Evolutionary conservation across 441 rosid genomes (phyloP), one percentile per base, ranked within the genome.

Genomic region (Pelargonium fulgidum): DNA sequence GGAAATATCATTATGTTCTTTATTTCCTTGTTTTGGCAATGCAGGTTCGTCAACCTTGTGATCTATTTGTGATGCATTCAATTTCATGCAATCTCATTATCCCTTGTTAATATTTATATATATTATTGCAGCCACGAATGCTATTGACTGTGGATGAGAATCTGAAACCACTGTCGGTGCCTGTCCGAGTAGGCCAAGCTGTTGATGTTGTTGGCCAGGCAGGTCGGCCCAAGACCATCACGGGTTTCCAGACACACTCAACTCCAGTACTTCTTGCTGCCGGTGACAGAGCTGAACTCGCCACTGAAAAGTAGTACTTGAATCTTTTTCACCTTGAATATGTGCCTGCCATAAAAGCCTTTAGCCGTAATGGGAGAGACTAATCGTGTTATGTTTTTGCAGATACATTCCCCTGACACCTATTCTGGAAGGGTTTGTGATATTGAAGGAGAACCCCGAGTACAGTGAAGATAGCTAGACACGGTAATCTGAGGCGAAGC

Each of bases 141-240:
- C 79, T 94, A 77, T 68, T 90, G 83, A 89, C 97, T 0, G 90
- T 91, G 72, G 96, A 94, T 42, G 86, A 89, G 75, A 76, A 87
- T 58, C 89, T 94, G 52, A 89, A 90, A 74, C 91, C 97, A 44
- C 68, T 91, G 39, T 84, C 93, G 0, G 89, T 90, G 33, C 96
- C 92, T 16, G 97, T 94, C 64, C 84, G 94, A 56, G 97, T 94
- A 26, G 99, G 99, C 26, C 91, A 88, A 74, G 99, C 96, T 1
- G 95, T 93, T 62, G 99, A 93, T 76, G 96, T 91, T 62, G 99
- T 93, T 2, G 96, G 96, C 11, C 96, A 89, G 81, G 93, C 96
- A 16, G 99, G 99, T 33, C 89, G 93, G 52, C 99, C 97, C 12
- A 91, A 89, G 81, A 89, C 96, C 13, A 90, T 91, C 12, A 94